Base-by-base conservation (phyloP, 2,329 filamentous ascomycete genomes). In the Phialophora expanda region DNA sequence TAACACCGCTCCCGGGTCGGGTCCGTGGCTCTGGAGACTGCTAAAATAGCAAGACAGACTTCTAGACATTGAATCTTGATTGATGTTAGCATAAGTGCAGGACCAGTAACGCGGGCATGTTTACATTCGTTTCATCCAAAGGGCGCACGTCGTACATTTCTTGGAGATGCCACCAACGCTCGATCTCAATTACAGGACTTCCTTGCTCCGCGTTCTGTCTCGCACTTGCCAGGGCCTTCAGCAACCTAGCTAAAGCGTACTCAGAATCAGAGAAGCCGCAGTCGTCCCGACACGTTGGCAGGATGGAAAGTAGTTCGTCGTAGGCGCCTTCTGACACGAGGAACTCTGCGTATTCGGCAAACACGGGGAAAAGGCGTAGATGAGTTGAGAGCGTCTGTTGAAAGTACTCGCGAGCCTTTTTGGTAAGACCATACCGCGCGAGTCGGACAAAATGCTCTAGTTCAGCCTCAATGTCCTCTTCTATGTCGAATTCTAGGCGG, bases 391-490 rank as follows among this genome's bases (percentile, higher is more conserved):
- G 51, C 24, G 51, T 54, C 11, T 26, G 11, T 17, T 48, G 5
- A 46, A 59, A 59, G 38, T 48, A n/a, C 1, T 50, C 38, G 22
- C 38, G 56, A 2, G 56, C 56, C 38, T 20, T 44, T 46, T 17
- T 26, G 14, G 24, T 14, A 22, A 59, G 38, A 30, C 56, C 56
- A 26, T 28, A 14, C 8, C 56, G 56, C 6, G 34, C 56, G 11
- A 59, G 22, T n/a, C 38, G 56, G 56, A 59, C 56, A 28, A 59
- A 59, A 28, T 30, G n/a, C 38, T 59, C 56, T 17, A 59, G 38
- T 24, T 59, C 56, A 12, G 38, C 56, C 12, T 59, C 56, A 24
- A 59, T 48, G 20, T 59, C 56, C 24, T 59, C 38, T 46, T 59
- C 56, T 14, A 59, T 30, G 22, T 59, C 38, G 24, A 59, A 59